Evolutionary conservation across 2,329 filamentous ascomycete genomes (phyloP), one percentile per base, ranked within the genome.

Genomic region (Penicillium nordicum): DNA sequence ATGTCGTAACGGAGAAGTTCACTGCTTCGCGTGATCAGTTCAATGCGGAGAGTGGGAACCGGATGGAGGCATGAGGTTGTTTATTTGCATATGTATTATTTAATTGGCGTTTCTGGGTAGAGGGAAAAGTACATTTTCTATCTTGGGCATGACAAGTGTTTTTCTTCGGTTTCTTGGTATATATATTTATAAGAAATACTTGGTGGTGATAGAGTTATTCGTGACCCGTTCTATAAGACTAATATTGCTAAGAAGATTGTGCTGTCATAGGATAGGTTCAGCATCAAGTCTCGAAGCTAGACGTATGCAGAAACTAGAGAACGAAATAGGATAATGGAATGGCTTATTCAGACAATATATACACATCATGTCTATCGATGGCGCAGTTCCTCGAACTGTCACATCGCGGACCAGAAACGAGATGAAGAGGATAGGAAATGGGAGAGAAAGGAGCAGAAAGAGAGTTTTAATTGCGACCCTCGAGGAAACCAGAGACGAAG

Each of bases 401-500:
- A 61, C 55, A 57, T 37, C 49, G 62, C 53, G 60, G 60, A 66
- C 60, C 60, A 56, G 62, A 58, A 63, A 59, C 58, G 53, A 57
- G 58, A 51, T 42, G 50, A 59, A 57, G 57, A 48, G 47, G 37
- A 45, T 51, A 59, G 61, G 32, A 59, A 55, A 50, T 52, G 16
- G 36, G 25, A 58, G 34, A 38, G 36, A 55, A 48, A 58, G 45
- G 46, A 60, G 55, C 52, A 58, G 44, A 58, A 60, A 57, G 66
- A 50, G 61, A 18, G 50, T 43, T 46, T 64, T 67, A 72, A 69
- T 73, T 78, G 73, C 85, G 73, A 79, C 92, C 94, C 89, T 97
- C 91, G 69, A 99, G 81, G 81, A 99, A 99, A 48, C 91, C 91
- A 67, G 87, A 84, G 79, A 99, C 95, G 79, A 99, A 99, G 80